A percentile compares a stretch with the other conserved stretches of the same genome.
These are phyloP conservation scores for Thecamonas trahens DNA, from an alignment of 78 protist species.

Conservation along the genomic window DNA sequence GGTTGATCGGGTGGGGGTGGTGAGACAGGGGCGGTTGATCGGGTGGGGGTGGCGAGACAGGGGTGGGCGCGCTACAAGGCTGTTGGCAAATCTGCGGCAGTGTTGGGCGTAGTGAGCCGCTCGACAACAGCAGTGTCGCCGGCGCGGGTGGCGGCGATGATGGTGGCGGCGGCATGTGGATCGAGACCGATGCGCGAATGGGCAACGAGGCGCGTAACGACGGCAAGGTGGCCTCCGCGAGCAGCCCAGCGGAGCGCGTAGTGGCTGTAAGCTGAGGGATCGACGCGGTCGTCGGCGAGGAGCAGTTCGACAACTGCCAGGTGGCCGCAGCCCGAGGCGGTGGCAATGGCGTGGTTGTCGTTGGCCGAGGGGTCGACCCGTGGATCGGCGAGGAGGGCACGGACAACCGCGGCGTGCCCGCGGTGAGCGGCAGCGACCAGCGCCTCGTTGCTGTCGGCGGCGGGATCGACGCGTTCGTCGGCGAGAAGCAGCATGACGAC, in stretches of 20 bases:
- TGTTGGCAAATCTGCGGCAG: too few relatives aligned
- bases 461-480: slow-evolving; percentile 10
- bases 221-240: too few relatives aligned
- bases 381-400: slow-evolving; percentile 9
- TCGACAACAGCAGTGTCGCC: too few relatives aligned
- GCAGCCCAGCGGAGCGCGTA: background rate
- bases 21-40: too few relatives aligned
- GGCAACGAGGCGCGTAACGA: too few relatives aligned
- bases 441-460: slow-evolving; percentile 3
- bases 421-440: background rate
- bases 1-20: too few relatives aligned
- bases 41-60: too few relatives aligned
- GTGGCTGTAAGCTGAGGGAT: background rate
- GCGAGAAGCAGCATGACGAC: slow-evolving; percentile 3
- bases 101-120: too few relatives aligned
- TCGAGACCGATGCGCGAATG: too few relatives aligned
- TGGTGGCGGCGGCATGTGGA: too few relatives aligned
- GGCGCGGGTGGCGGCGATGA: too few relatives aligned
- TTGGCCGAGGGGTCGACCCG: slow-evolving; percentile 1
- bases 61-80: too few relatives aligned
- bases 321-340: background rate
- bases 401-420: slow-evolving; percentile 1
- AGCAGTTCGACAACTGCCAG: background rate
- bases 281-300: slow-evolving; percentile 1
- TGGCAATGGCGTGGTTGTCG: background rate